Evolutionary conservation across 805 yeast genomes (phyloP), one percentile per base, ranked within the genome.

Genomic region (Tetrapisispora pingtungensis): DNA sequence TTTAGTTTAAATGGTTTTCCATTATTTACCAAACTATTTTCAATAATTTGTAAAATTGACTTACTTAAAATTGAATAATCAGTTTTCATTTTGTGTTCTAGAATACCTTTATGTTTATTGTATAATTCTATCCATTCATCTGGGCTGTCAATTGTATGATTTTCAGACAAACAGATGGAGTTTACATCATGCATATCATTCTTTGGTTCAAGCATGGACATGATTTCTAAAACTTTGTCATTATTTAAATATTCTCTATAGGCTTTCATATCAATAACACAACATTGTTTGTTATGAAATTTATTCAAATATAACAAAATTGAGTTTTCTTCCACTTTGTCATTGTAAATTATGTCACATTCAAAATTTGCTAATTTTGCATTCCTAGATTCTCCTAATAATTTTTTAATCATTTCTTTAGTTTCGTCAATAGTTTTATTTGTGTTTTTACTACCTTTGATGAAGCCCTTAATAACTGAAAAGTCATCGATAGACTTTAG

Each of bases 41-140:
- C 62, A 0, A 79, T 70, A 1, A 80, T 74, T 40, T 81, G 61
- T 6, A 87, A 58, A 10, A 84, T 60, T 39, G 84, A 73, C 44
- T 81, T 86, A 48, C 82, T 79, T 7, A 83, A 84, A 2, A 77
- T 58, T 49, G 80, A 82, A 58, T 81, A 83, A 57, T 88, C 96
- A 34, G 82, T 81, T 44, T 69, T 72, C 40, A 69, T 66, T 55
- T 76, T 75, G 6, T 50, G 49, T 24, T 55, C 40, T 39, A 73
- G 61, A 32, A 69, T 57, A 15, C 54, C 59, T 46, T 61, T 66
- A 44, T 71, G 69, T 14, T 58, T 50, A 14, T 64, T 61, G 56
- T 72, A 81, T 26, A 64, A 64, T 0, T 44, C 40, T n/a, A 74
- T 3, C 52, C 60, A 3, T 47, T 45, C 3, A 46, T 36, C 33